phyloP scores from a whole-genome alignment of 768 basidiomycete species.

The Clavulina sp. region DNA sequence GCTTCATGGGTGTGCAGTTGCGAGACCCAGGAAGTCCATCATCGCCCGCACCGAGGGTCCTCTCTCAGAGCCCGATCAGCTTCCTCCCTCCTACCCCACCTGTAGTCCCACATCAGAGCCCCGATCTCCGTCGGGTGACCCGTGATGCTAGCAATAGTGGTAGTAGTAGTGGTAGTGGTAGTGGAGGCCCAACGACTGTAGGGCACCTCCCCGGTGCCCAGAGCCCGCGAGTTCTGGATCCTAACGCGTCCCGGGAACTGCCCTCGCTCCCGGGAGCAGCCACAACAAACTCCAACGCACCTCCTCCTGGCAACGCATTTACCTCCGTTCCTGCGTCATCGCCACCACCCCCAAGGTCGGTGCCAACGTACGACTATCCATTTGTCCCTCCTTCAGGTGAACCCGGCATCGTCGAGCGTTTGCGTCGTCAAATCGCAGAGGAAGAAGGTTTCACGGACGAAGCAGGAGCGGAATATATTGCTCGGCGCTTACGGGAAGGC shows the following conservation, averaged over 20 bases:
- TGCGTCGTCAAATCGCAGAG: neutral
- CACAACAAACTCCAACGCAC: neutral
- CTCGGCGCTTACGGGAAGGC: neutral
- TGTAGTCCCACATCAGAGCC: neutral
- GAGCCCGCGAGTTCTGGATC: too few species aligned
- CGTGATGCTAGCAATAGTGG: too few species aligned
- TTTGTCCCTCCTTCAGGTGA: neutral
- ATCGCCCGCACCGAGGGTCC: constrained; percentile 1
- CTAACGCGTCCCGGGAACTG: too few species aligned
- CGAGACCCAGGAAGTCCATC: neutral
- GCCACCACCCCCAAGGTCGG: neutral
- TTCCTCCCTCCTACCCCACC: neutral
- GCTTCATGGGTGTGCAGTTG: neutral
- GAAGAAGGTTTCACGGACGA: constrained; percentile 1
- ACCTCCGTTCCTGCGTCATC: neutral
- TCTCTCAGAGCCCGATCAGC: neutral
- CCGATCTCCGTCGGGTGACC: neutral
- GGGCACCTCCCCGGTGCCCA: too few species aligned
- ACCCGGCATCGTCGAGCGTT: neutral
- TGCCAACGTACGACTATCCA: neutral
- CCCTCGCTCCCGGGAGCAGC: too few species aligned
- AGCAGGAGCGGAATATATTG: neutral
- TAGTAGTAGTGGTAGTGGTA: too few species aligned
- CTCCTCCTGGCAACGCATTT: neutral
- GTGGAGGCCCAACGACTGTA: too few species aligned